These are phyloP conservation scores for Chrysosporium queenslandicum DNA, from an alignment of 2,329 filamentous ascomycete genomes.

Conservation along the genomic window DNA sequence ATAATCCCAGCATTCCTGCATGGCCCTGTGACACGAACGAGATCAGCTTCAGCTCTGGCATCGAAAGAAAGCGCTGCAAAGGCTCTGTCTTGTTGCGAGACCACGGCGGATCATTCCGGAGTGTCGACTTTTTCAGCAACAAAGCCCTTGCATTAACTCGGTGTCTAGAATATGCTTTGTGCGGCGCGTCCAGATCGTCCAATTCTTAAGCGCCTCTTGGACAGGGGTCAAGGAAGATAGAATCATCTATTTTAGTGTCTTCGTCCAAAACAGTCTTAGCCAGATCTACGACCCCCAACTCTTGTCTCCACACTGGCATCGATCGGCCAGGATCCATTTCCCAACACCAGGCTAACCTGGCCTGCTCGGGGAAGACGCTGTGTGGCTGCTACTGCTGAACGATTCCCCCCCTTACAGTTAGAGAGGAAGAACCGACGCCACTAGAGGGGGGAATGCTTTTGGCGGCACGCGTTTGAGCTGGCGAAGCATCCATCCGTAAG, in stretches of 20 bases:
- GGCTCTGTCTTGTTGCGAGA: not conserved
- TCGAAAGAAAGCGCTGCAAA: not conserved
- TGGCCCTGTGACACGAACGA: conserved; percentile 3
- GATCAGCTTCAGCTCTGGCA: conserved; percentile 3
- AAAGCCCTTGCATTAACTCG: conserved; percentile 10
- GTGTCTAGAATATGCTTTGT: conserved; percentile 10
- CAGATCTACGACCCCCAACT: conserved; percentile 6
- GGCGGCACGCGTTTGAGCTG: not conserved
- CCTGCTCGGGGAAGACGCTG: not conserved
- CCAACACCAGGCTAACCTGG: not conserved
- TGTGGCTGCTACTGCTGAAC: too few relatives aligned
- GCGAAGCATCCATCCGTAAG: not conserved
- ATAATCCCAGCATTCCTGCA: conserved; percentile 4
- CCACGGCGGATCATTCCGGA: conserved; percentile 4
- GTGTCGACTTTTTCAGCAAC: conserved; percentile 6
- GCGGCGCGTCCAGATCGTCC: conserved; percentile 13
- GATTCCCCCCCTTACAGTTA: too few relatives aligned
- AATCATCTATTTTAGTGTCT: conserved; percentile 3
- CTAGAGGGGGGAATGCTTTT: not conserved
- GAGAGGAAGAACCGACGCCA: too few relatives aligned
- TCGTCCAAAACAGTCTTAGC: conserved; percentile 8
- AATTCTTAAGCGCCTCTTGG: conserved; percentile 11
- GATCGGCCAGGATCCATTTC: not conserved
- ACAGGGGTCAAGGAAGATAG: conserved; percentile 3
- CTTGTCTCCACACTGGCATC: conserved; percentile 6